Evolutionary conservation across 2,329 filamentous ascomycete genomes (phyloP).

Genomic region (Diaporthe sp.): DNA sequence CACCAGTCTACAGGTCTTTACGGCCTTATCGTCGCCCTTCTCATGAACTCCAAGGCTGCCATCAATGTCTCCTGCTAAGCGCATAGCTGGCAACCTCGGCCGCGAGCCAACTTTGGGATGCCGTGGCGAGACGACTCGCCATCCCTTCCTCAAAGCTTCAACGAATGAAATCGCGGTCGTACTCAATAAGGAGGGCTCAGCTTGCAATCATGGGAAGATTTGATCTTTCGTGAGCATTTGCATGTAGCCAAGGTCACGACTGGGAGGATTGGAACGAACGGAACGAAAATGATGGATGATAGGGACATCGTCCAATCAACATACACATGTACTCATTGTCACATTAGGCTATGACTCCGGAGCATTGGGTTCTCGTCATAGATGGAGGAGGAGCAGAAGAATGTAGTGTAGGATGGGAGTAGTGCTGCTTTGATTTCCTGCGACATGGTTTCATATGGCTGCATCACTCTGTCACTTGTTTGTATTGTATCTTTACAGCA

Average conservation of each 20-base stretch:
- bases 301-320: constrained; percentile 38
- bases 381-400: constrained; percentile 56
- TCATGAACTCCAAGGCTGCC: constrained; percentile 97
- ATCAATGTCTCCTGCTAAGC: constrained; percentile 73
- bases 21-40: constrained; percentile 96
- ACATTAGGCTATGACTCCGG: constrained; percentile 57
- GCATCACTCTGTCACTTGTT: constrained; percentile 37
- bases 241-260: constrained; percentile 34
- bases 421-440: constrained; percentile 43
- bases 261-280: constrained; percentile 28
- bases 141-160: constrained; percentile 39
- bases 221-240: constrained; percentile 20
- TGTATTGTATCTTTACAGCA: constrained; percentile 31
- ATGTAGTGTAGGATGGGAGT: constrained; percentile 57
- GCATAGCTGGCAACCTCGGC: constrained; percentile 38
- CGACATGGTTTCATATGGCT: constrained; percentile 38
- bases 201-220: constrained; percentile 19
- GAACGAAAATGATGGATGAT: constrained; percentile 42
- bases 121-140: constrained; percentile 24
- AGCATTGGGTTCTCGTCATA: constrained; percentile 59
- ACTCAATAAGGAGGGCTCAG: constrained; percentile 41
- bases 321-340: constrained; percentile 65
- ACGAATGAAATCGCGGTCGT: constrained; percentile 43
- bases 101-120: constrained; percentile 39
- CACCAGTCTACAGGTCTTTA: constrained; percentile 80